phyloP scores from a whole-genome alignment of 257 asterid genomes.

The Przewalskia tangutica region DNA sequence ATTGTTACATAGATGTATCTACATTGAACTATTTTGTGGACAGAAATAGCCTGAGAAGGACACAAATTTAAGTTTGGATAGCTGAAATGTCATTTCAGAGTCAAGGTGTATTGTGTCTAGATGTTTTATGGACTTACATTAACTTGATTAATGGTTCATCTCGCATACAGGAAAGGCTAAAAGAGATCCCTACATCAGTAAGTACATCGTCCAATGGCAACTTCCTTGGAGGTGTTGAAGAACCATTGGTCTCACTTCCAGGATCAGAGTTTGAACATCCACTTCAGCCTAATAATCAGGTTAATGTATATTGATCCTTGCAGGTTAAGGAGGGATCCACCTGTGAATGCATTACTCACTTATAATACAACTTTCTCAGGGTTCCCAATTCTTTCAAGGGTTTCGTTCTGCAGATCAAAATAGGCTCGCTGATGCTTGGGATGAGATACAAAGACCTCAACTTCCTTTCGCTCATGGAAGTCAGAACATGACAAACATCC shows the following conservation, averaged over 20 bases:
- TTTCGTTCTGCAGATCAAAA: slow-evolving; percentile 68
- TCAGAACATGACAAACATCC: slow-evolving; percentile 41
- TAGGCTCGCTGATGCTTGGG: slow-evolving; percentile 86
- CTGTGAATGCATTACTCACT: not conserved
- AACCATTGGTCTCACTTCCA: slow-evolving; percentile 68
- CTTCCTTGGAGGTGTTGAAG: slow-evolving; percentile 44
- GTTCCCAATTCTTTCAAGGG: slow-evolving; percentile 74
- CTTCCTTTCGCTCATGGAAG: slow-evolving; percentile 36
- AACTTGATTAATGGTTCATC: slow-evolving; percentile 3
- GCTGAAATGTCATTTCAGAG: not conserved
- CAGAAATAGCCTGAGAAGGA: not conserved
- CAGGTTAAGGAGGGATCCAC: not conserved
- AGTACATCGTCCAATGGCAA: slow-evolving; percentile 54
- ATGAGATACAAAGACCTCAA: slow-evolving; percentile 79
- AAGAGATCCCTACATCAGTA: slow-evolving; percentile 81
- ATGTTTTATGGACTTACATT: not conserved
- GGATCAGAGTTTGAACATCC: slow-evolving; percentile 72
- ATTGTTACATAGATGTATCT: not conserved
- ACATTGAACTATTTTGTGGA: not conserved
- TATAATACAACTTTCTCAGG: slow-evolving; percentile 31
- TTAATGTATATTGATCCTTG: slow-evolving; percentile 12
- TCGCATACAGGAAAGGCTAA: slow-evolving; percentile 67
- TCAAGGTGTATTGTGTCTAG: not conserved
- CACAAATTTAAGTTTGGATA: not conserved
- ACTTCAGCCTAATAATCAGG: slow-evolving; percentile 67